Base-by-base conservation (phyloP, 1,284 basidiomycete genomes). In the Naganishia liquefaciens region DNA sequence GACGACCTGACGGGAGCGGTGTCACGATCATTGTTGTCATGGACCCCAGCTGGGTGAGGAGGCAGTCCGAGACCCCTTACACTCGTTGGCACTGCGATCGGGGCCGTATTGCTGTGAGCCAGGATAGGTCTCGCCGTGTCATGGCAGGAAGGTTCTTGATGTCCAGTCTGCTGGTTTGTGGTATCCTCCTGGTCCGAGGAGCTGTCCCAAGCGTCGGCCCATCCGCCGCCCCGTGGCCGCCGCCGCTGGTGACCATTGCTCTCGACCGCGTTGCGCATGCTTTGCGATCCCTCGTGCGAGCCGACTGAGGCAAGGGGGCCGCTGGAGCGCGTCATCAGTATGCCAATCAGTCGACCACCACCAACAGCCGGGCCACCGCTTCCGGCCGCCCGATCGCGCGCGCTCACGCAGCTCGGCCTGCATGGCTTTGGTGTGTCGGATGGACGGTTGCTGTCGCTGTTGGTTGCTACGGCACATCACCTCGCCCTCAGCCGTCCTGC, bases 1-100 rank as follows among this genome's bases (percentile, higher is more conserved):
- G 87, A 88, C 30, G 87, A 85, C 15, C 90, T 82, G 25, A 86
- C 87, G 2, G 57, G 4, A 87, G 87, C 3, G 33, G 33, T 37
- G 13, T 37, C 33, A 85, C 85, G 1, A 86, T 63, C 43, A 64
- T 60, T 21, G 51, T 60, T 27, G 65, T 58, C 21, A 49, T 66
- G 33, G 44, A n/a, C 39, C 53, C 28, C n/a, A 25, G 7, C 6
- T 7, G 9, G 10, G 7, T 13, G 33, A 37, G 33, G 10, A 13
- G 33, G 13, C 13, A 11, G 10, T 1, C 44, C 25, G 17, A 50
- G 28, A 2, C 5, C 7, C 19, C 27, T 40, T 33, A 55, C 27
- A 28, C 10, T 7, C 33, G 13, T 30, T 3, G 57, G 55, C 9
- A 65, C 57, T 21, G 63, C 42, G 6, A 50, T 54, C 19, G 57